Evolutionary conservation across 805 yeast genomes (phyloP).

Genomic region (Nakazawaea sp.): DNA sequence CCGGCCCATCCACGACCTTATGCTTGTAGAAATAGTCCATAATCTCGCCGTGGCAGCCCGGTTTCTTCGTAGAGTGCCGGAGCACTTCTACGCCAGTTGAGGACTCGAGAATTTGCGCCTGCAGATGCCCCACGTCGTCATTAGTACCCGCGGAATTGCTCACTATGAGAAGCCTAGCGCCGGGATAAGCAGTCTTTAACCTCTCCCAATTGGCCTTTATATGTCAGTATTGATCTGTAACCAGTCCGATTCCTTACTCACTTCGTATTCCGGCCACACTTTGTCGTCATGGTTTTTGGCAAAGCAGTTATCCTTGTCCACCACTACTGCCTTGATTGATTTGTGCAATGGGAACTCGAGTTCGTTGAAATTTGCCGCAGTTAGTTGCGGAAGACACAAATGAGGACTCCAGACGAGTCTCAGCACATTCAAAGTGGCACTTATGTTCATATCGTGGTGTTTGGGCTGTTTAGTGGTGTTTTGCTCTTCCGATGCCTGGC

Average conservation of each 20-base stretch:
- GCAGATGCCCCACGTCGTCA: conserved; percentile 54
- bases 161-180: conserved; percentile 62
- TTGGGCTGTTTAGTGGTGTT: too few relatives aligned
- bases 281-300: conserved; percentile 75
- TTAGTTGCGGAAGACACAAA: conserved; percentile 65
- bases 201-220: conserved; percentile 40
- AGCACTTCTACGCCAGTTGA: conserved; percentile 65
- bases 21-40: conserved; percentile 46
- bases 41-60: conserved; percentile 73
- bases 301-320: conserved; percentile 95
- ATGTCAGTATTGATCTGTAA: not conserved
- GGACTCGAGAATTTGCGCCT: conserved; percentile 57
- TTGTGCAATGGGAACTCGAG: conserved; percentile 13
- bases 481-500: too few relatives aligned
- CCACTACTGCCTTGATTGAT: conserved; percentile 67
- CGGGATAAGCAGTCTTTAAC: conserved; percentile 54
- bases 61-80: conserved; percentile 70
- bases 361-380: conserved; percentile 39
- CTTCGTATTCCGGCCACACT: conserved; percentile 68
- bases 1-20: conserved; percentile 38
- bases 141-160: conserved; percentile 91
- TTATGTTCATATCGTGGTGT: conserved; percentile 43
- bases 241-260: conserved; percentile 15
- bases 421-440: conserved; percentile 69
- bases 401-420: conserved; percentile 55